Percentiles rank a stretch among this genome's conserved stretches.
These are phyloP conservation scores for Populus euphratica DNA, from an alignment of 345 rosid species.

Conservation along the genomic window DNA sequence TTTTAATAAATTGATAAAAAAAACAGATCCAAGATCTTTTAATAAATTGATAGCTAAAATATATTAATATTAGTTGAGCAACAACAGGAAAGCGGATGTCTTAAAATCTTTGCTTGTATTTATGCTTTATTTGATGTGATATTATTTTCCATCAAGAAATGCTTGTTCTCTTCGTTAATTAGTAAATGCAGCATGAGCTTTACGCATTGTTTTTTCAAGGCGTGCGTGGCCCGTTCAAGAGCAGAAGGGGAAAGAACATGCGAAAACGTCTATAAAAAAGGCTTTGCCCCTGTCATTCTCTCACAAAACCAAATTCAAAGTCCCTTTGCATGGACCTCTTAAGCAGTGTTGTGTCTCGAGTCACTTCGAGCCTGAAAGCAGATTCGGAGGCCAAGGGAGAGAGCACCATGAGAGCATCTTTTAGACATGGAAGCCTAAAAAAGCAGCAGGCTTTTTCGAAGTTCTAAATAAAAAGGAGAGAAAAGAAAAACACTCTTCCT, in stretches of 20 bases:
- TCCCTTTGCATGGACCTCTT: conserved; percentile 20
- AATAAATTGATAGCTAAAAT: no score
- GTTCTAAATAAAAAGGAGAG: background rate
- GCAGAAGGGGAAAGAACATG: conserved; percentile 20
- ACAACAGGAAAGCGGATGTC: no score
- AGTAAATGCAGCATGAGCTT: no score
- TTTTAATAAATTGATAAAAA: no score
- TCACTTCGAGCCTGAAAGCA: conserved; percentile 46
- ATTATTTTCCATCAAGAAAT: no score
- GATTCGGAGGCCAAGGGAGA: conserved; percentile 29
- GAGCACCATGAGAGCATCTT: conserved; percentile 38
- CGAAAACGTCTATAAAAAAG: conserved; percentile 23
- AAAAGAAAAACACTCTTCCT: background rate
- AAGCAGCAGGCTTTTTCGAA: conserved; percentile 36
- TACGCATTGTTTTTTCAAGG: background rate
- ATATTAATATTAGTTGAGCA: no score
- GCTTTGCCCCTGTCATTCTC: conserved; percentile 21
- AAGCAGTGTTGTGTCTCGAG: conserved; percentile 29
- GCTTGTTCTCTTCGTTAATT: no score
- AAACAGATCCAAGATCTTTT: no score
- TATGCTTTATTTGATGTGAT: no score
- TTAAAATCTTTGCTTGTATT: no score
- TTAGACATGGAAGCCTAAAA: conserved; percentile 42
- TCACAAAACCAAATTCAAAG: conserved; percentile 18
- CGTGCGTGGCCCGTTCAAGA: conserved; percentile 8